phyloP scores from a whole-genome alignment of 257 asterid genomes.

The Solanum pinnatisectum region DNA sequence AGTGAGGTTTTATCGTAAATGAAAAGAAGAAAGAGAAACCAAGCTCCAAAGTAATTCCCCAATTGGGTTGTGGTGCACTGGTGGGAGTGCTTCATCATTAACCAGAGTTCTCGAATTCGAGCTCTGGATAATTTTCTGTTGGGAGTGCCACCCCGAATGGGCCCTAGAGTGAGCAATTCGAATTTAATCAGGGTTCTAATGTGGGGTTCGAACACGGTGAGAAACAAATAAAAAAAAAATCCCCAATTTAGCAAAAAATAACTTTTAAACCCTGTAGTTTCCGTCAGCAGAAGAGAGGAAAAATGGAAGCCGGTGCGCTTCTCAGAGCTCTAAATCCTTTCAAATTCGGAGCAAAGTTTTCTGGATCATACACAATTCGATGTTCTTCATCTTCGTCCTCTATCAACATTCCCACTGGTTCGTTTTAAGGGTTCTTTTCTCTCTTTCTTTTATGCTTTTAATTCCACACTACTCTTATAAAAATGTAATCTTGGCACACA shows the following conservation, averaged over 20 bases:
- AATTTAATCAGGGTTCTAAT: no score
- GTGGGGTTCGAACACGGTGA: no score
- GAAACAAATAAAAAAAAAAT: no score
- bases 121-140: no score
- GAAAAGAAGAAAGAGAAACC: no score
- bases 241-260: not conserved
- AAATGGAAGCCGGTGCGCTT: slow-evolving; percentile 49
- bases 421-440: not conserved
- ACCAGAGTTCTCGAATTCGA: no score
- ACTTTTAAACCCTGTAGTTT: not conserved
- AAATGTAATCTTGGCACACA: not conserved
- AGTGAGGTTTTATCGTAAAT: no score
- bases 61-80: no score
- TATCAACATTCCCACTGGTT: slow-evolving; percentile 31
- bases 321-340: slow-evolving; percentile 51
- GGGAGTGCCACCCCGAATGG: no score
- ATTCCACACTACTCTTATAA: not conserved
- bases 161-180: no score
- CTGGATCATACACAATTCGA: slow-evolving; percentile 25
- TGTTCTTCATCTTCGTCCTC: slow-evolving; percentile 29
- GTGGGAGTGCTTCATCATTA: no score
- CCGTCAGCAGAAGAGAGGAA: not conserved
- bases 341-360: slow-evolving; percentile 25
- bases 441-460: not conserved
- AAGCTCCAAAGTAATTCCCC: no score